phyloP scores from a whole-genome alignment of 495 filamentous ascomycete genomes.

The Neurospora discreta region DNA sequence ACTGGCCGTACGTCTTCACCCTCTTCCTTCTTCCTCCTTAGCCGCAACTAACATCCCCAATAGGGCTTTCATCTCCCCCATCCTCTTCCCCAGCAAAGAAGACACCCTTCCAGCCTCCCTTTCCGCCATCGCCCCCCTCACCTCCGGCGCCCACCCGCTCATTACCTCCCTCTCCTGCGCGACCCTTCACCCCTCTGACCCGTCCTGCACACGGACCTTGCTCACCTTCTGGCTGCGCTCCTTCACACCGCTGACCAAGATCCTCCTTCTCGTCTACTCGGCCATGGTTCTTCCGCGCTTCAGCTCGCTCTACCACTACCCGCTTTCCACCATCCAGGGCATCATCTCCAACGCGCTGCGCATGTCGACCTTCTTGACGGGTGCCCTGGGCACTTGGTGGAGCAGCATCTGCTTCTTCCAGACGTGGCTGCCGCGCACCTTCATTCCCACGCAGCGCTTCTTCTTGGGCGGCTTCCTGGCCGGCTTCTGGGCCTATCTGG shows the following conservation, averaged over 20 bases:
- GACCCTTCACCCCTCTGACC: conserved; percentile 77
- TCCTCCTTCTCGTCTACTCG: conserved; percentile 61
- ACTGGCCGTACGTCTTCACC: conserved; percentile 62
- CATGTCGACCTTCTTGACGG: conserved; percentile 63
- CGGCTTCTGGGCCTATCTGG: conserved; percentile 71
- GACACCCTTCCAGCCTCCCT: conserved; percentile 56
- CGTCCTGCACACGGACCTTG: conserved; percentile 77
- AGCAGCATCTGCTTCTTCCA: conserved; percentile 81
- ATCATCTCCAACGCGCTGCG: conserved; percentile 54
- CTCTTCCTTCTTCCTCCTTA: neutral
- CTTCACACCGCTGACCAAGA: conserved; percentile 65
- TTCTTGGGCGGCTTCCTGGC: conserved; percentile 79
- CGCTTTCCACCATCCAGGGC: conserved; percentile 50
- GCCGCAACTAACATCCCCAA: conserved; percentile 29
- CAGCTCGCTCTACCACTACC: conserved; percentile 52
- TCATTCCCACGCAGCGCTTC: conserved; percentile 73
- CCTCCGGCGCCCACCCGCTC: conserved; percentile 71
- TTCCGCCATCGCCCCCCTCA: conserved; percentile 60
- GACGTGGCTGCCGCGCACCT: conserved; percentile 55
- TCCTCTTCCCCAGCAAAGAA: conserved; percentile 62
- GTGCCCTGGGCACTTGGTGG: conserved; percentile 72
- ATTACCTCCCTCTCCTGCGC: conserved; percentile 80
- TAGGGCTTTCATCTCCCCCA: conserved; percentile 63
- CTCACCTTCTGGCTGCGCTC: conserved; percentile 69
- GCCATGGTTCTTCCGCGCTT: conserved; percentile 55